These are phyloP conservation scores for Rosa persica DNA, from an alignment of 306 rosid genomes.

Conservation along the genomic window DNA sequence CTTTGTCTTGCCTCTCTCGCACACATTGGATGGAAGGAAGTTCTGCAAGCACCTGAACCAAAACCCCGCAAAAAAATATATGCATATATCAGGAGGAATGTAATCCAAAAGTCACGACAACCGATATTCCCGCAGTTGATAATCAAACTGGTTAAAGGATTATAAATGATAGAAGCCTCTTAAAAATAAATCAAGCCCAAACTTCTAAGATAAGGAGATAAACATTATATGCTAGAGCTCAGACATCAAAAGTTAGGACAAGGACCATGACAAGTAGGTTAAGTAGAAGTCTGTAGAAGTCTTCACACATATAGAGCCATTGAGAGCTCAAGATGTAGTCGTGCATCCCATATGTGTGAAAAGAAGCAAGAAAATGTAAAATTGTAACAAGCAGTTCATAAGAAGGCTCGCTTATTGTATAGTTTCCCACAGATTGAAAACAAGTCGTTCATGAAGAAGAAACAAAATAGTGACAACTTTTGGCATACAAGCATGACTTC, in stretches of 20 bases:
- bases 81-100: background rate
- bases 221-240: background rate
- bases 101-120: conserved; percentile 1
- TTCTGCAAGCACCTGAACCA: conserved; percentile 71
- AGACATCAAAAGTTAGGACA: background rate
- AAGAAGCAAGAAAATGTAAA: background rate
- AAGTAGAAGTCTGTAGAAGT: background rate
- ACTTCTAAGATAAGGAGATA: background rate
- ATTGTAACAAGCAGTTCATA: background rate
- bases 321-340: background rate
- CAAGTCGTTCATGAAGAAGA: background rate
- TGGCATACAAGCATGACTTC: background rate
- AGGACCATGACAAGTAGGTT: background rate
- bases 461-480: background rate
- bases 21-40: conserved; percentile 91
- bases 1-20: conserved; percentile 88
- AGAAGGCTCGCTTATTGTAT: too few species aligned
- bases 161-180: background rate
- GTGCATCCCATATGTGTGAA: background rate
- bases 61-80: background rate
- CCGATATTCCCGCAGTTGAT: background rate
- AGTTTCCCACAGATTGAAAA: background rate
- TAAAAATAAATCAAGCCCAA: background rate
- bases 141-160: background rate
- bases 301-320: background rate